These are phyloP conservation scores for Talaromyces nanjingensis DNA, from an alignment of 495 filamentous ascomycete genomes.

Conservation along the genomic window DNA sequence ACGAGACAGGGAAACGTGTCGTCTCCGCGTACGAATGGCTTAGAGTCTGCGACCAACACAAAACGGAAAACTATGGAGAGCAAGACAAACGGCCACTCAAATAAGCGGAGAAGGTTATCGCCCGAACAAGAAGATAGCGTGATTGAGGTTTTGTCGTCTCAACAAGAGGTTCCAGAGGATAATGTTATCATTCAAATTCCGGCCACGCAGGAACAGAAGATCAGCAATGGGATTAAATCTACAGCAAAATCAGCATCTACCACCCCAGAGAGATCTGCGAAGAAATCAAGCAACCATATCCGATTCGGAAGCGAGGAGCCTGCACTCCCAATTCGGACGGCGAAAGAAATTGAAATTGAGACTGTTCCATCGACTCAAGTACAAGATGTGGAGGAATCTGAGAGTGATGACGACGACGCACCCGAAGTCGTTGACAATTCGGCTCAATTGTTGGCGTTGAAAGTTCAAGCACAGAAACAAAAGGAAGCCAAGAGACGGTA, in stretches of 20 bases:
- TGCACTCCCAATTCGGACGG: constrained; percentile 17
- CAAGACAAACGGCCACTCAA: constrained; percentile 21
- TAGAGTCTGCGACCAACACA: constrained; percentile 14
- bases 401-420: constrained; percentile 34
- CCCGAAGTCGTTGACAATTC: constrained; percentile 45
- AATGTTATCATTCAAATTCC: background rate
- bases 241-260: constrained; percentile 15
- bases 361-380: constrained; percentile 10
- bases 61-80: constrained; percentile 30
- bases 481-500: constrained; percentile 30
- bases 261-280: background rate
- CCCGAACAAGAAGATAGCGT: constrained; percentile 3
- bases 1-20: constrained; percentile 24
- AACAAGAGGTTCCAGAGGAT: background rate
- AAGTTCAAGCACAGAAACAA: constrained; percentile 34
- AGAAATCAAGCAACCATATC: constrained; percentile 17
- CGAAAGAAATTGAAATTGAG: constrained; percentile 17
- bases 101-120: constrained; percentile 31
- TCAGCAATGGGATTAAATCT: constrained; percentile 16
- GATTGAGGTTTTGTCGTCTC: background rate
- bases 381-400: constrained; percentile 18
- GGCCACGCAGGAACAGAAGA: background rate
- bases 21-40: constrained; percentile 15
- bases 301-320: constrained; percentile 43
- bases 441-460: constrained; percentile 32